These are phyloP conservation scores for Gloeostereum incarnatum DNA, from an alignment of 768 basidiomycete species.

Conservation along the genomic window DNA sequence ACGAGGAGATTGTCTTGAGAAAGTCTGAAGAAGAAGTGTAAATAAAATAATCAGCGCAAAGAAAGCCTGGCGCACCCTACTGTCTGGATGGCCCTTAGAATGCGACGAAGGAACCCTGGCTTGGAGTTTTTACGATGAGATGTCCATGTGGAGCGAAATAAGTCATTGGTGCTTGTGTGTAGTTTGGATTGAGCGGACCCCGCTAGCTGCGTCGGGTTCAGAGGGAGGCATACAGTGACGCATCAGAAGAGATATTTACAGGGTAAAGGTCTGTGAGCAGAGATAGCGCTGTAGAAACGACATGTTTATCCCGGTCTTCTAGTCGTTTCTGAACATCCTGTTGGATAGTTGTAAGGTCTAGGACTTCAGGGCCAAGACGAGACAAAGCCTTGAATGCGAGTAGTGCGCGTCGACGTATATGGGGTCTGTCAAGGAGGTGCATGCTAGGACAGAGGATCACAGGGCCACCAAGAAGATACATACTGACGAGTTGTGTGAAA, in stretches of 20 bases:
- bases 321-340: slow-evolving; percentile 28
- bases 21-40: background rate
- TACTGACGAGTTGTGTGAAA: slow-evolving; percentile 73
- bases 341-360: slow-evolving; percentile 36
- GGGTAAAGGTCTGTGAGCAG: background rate
- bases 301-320: slow-evolving; percentile 31
- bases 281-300: slow-evolving; percentile 11
- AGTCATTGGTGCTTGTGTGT: slow-evolving; percentile 8
- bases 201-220: slow-evolving; percentile 2
- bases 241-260: background rate
- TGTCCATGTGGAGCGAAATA: slow-evolving; percentile 11
- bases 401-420: slow-evolving; percentile 54
- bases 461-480: slow-evolving; percentile 13
- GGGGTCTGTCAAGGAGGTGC: slow-evolving; percentile 26
- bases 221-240: too few species aligned
- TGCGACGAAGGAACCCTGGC: slow-evolving; percentile 12
- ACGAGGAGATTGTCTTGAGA: slow-evolving; percentile 9
- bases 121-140: slow-evolving; percentile 5
- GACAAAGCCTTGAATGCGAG: slow-evolving; percentile 49
- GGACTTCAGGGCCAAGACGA: slow-evolving; percentile 30
- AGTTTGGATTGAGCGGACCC: slow-evolving; percentile 6
- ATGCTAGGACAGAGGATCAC: background rate
- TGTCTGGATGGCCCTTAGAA: slow-evolving; percentile 16
- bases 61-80: slow-evolving; percentile 17
- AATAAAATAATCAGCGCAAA: background rate